These are phyloP conservation scores for Backusella sp. DNA, from an alignment of 192 early-diverging fungal species.

Conservation along the genomic window DNA sequence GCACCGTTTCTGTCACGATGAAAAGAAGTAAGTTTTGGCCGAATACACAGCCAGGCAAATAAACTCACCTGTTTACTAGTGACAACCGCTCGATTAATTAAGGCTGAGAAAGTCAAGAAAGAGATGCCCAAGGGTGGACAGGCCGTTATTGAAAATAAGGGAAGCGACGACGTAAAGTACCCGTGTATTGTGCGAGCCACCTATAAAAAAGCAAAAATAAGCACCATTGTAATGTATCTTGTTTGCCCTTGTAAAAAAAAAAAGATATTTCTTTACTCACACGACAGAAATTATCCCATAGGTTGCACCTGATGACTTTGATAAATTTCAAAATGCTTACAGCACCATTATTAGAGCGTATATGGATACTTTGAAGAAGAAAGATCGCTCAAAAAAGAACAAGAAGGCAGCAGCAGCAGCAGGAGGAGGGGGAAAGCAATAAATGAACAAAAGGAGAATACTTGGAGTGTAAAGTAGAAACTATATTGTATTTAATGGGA, in stretches of 20 bases:
- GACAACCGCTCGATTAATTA: conserved; percentile 15
- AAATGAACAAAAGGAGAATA: neutral
- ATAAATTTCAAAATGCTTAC: conserved; percentile 33
- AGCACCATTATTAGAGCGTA: conserved; percentile 35
- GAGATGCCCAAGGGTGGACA: conserved; percentile 23
- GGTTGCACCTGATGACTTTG: conserved; percentile 29
- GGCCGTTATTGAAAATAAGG: neutral
- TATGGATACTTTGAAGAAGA: conserved; percentile 40
- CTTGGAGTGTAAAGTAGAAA: no score
- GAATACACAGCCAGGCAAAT: no score
- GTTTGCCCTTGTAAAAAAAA: neutral
- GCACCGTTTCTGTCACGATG: conserved; percentile 36
- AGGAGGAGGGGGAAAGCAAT: neutral
- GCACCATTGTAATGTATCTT: conserved; percentile 25
- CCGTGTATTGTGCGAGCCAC: conserved; percentile 29
- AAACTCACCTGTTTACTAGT: conserved; percentile 8
- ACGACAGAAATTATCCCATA: neutral
- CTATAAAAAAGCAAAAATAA: conserved; percentile 28
- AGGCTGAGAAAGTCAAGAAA: conserved; percentile 12
- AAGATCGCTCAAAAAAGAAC: conserved; percentile 29
- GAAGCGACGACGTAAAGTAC: conserved; percentile 15
- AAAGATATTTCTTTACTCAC: neutral
- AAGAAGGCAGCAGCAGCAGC: conserved; percentile 12
- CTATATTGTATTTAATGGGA: no score
- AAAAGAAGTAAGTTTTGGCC: conserved; percentile 32